A percentile compares a stretch with the other conserved stretches of the same genome.
phyloP scores from a whole-genome alignment of 441 rosid genomes.

The Capsella rubella region DNA sequence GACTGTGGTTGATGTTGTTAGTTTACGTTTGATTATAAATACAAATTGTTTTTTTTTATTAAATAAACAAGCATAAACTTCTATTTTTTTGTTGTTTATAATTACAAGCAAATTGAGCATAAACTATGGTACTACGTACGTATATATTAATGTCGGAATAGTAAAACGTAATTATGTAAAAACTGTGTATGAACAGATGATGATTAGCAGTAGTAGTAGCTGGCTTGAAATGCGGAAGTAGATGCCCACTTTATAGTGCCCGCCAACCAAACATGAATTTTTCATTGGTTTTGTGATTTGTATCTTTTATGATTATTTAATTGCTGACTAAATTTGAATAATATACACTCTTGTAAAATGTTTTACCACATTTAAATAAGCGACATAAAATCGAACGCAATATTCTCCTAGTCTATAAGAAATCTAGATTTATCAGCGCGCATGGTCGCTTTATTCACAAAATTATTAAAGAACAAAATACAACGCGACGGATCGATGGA shows the following conservation, averaged over 20 bases:
- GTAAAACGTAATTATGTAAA: background rate
- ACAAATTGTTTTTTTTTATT: no score
- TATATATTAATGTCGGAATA: background rate
- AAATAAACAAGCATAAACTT: background rate
- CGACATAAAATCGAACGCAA: conserved; percentile 39
- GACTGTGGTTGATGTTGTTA: background rate
- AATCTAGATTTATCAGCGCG: conserved; percentile 43
- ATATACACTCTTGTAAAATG: background rate
- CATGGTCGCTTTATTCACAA: conserved; percentile 45
- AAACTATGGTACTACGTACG: background rate
- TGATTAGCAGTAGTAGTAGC: conserved; percentile 44
- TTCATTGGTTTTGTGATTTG: conserved; percentile 32
- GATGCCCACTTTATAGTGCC: conserved; percentile 46
- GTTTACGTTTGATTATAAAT: background rate
- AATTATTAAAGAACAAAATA: conserved; percentile 22
- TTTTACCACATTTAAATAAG: conserved; percentile 15
- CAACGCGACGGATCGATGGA: conserved; percentile 26
- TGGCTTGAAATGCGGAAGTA: conserved; percentile 45
- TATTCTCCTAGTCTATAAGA: conserved; percentile 44
- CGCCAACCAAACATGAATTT: conserved; percentile 44
- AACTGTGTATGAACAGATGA: conserved; percentile 38
- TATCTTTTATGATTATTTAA: conserved; percentile 31
- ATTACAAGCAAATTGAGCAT: no score
- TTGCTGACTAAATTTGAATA: conserved; percentile 41
- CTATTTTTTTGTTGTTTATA: no score